A percentile compares a stretch with the other conserved stretches of the same genome.
These are phyloP conservation scores for Cryptococcus sp. DNA, from an alignment of 1,284 basidiomycete species.

Conservation along the genomic window DNA sequence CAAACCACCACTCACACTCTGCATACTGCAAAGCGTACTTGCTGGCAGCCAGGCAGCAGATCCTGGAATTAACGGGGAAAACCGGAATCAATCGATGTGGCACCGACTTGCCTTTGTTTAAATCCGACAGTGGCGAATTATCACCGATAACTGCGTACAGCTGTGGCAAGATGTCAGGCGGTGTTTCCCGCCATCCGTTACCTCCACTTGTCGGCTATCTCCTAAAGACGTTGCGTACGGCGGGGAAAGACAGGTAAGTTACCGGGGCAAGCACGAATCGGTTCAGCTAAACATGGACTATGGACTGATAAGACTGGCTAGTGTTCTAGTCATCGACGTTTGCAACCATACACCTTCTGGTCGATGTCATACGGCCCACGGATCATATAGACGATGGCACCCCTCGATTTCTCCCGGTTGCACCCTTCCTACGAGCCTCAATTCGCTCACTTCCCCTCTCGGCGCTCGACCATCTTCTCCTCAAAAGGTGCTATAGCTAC, in stretches of 20 bases:
- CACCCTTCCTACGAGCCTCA: slow-evolving; percentile 46
- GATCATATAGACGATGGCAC: slow-evolving; percentile 33
- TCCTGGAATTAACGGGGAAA: background rate
- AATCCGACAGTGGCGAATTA: slow-evolving; percentile 3
- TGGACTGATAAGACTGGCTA: too few relatives aligned
- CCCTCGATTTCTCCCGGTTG: slow-evolving; percentile 42
- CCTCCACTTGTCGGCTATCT: slow-evolving; percentile 12
- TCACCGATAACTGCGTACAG: background rate
- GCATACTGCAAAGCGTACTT: slow-evolving; percentile 3
- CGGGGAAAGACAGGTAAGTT: background rate
- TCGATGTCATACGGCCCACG: background rate
- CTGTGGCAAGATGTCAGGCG: background rate
- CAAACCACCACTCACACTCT: background rate
- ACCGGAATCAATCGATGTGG: background rate
- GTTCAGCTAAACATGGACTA: too few relatives aligned
- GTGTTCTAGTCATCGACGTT: too few relatives aligned
- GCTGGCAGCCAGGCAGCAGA: background rate
- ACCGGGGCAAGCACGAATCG: background rate
- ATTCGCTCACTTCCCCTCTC: slow-evolving; percentile 47
- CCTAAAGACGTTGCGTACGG: background rate
- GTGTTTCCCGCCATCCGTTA: background rate
- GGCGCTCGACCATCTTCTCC: slow-evolving; percentile 46
- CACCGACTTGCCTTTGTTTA: background rate
- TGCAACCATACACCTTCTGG: too few relatives aligned
- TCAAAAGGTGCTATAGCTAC: slow-evolving; percentile 82